Conservation (phyloP, 1,139 yeast species). For the Taiozyma sp. region DNA sequence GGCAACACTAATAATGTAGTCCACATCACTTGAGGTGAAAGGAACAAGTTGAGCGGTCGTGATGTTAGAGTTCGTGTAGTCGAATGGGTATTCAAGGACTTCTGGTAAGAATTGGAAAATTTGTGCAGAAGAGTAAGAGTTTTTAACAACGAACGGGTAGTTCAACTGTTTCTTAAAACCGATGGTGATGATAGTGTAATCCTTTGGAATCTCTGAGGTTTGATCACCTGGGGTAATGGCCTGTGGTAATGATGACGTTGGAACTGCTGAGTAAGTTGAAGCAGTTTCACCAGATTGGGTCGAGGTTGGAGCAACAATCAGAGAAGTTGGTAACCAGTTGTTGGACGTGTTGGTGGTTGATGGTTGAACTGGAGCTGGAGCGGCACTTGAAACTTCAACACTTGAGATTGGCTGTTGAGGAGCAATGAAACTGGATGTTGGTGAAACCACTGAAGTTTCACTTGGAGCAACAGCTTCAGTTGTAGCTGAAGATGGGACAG, state of each 20-base stretch:
- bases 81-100: conserved; percentile 49
- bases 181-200: conserved; percentile 53
- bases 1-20: conserved; percentile 68
- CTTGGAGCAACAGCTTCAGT: neutral
- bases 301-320: conserved; percentile 25
- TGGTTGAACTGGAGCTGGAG: neutral
- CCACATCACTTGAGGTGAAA: conserved; percentile 40
- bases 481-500: conserved; percentile 1
- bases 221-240: conserved; percentile 58
- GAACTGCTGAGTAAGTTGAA: conserved; percentile 32
- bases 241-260: conserved; percentile 56
- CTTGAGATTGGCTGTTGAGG: neutral
- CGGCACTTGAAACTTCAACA: neutral
- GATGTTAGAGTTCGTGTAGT: conserved; percentile 33
- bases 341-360: conserved; percentile 10
- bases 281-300: conserved; percentile 27
- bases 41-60: conserved; percentile 62
- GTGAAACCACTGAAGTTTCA: neutral
- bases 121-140: conserved; percentile 68
- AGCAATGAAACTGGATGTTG: neutral
- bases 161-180: conserved; percentile 69
- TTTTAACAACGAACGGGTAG: conserved; percentile 64
- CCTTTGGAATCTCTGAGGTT: conserved; percentile 24
- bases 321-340: conserved; percentile 30
- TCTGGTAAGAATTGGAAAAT: conserved; percentile 65